Percentiles rank a stretch among this genome's conserved stretches.
phyloP scores from a whole-genome alignment of 371 early-diverging fungal species.

The Rhizopus sp. region DNA sequence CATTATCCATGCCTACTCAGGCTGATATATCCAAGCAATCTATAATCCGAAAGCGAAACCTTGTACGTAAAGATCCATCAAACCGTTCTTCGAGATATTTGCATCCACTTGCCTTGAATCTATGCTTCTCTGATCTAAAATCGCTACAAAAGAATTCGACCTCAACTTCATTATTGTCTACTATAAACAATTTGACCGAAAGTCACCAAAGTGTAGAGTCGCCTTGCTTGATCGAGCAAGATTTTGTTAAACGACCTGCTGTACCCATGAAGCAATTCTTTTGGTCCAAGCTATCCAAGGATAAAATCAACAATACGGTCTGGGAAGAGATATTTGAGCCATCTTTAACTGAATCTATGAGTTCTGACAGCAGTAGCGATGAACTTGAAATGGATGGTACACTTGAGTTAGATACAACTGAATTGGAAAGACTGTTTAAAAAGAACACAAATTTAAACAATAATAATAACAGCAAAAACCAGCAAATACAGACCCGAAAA shows the following conservation, averaged over 20 bases:
- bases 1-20: constrained; percentile 10
- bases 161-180: neutral
- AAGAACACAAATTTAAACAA: constrained; percentile 21
- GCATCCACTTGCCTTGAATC: constrained; percentile 48
- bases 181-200: neutral
- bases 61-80: constrained; percentile 9
- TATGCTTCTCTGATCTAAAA: constrained; percentile 41
- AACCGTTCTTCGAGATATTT: constrained; percentile 38
- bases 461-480: neutral
- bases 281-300: constrained; percentile 62
- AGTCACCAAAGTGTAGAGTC: neutral
- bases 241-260: neutral
- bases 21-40: neutral
- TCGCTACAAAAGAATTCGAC: constrained; percentile 40
- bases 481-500: constrained; percentile 28
- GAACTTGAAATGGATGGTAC: constrained; percentile 23
- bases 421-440: constrained; percentile 44
- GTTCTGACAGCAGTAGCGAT: constrained; percentile 26
- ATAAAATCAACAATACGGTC: constrained; percentile 55
- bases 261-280: constrained; percentile 52
- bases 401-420: constrained; percentile 36
- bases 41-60: constrained; percentile 13
- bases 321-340: constrained; percentile 55
- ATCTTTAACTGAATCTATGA: constrained; percentile 17
- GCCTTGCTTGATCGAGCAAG: neutral